Evolutionary conservation across 352 stramenopile species (phyloP), one percentile per base, ranked within the genome.

Genomic region (Globisporangium abappressorium): DNA sequence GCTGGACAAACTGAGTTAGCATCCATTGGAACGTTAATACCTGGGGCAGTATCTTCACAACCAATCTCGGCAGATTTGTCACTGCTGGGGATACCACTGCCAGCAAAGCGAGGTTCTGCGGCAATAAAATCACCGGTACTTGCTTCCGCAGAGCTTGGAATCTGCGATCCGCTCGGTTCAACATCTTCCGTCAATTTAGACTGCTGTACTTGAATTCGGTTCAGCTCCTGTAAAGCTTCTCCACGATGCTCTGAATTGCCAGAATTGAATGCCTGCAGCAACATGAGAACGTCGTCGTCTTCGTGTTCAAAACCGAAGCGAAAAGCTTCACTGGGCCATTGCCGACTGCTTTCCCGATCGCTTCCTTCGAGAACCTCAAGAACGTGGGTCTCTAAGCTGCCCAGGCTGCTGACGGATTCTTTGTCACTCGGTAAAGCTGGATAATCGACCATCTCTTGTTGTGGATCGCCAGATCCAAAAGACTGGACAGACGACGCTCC

Each of bases 331-430:
- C 20, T 60, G 20, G 18, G 15, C 18, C 30, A 47, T 15, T 78
- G 64, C 9, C 28, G 28, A 57, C 41, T 53, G 54, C 38, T 38
- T 5, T 49, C 14, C 3, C 14, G 22, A 15, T 55, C 47, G n/a
- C 8, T 7, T 9, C 43, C 33, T 18, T 57, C 57, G 14, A 80
- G 49, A 2, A 71, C 65, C 5, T 57, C 54, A 12, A 82, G 43
- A 28, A 79, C 57, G 30, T 73, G 59, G 5, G 76, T 75, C 41
- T 83, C 76, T 4, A 85, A 67, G 22, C 78, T 79, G 24, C 66
- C 74, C 4, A 63, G 71, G 49, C 62, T 78, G 41, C n/a, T 33
- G 11, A 7, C 56, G 11, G 41, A 43, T 11, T 57, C 55, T 20
- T 12, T 47, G 33, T 56, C 66, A 26, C 49, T 47, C 47, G 36